Evolutionary conservation across 768 basidiomycete genomes (phyloP), one percentile per base, ranked within the genome.

Genomic region (Agrocybe pediades): DNA sequence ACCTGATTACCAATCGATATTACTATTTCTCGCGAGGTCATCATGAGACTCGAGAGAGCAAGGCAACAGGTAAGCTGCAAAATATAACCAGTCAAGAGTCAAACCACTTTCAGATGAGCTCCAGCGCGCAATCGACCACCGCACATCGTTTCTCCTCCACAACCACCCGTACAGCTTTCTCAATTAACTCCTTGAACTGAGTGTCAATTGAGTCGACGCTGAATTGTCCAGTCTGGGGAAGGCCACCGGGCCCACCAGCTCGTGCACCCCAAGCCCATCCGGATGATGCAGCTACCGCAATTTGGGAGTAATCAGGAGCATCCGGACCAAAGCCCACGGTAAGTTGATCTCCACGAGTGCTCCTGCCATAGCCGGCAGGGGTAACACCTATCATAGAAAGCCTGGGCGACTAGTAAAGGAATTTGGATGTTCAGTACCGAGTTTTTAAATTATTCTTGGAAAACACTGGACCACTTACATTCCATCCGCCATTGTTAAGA

Each of bases 401-500:
- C 56, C 76, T 82, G 3, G 88, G 87, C 0, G 85, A 82, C 77
- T 82, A 57, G 3, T 30, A 30, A 30, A 30, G 29, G 7, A 30
- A 30, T 30, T n/a, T 48, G 33, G 20, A 41, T 17, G 44, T 19
- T 17, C 17, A 54, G n/a, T 16, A 48, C 20, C 25, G 15, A 53
- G 2, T 40, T 19, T 41, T 19, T 39, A 40, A 19, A 15, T n/a
- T 15, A 3, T 19, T 13, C 19, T 39, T 1, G 29, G 11, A 44
- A 21, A 19, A 20, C 9, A 24, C 46, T n/a, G 13, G 49, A 9
- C 1, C 64, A 19, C 73, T 56, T 52, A 81, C 79, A 60, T 74
- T 82, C 86, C 85, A 86, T 0, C 85, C 86, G 0, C 86, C 86
- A 52, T 90, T 90, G 64, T 89, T 89, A 13, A 90, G 67, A 0